Evolutionary conservation across 768 basidiomycete species (phyloP), one percentile per base, ranked within the genome.

Genomic region (Mycena indigotica): DNA sequence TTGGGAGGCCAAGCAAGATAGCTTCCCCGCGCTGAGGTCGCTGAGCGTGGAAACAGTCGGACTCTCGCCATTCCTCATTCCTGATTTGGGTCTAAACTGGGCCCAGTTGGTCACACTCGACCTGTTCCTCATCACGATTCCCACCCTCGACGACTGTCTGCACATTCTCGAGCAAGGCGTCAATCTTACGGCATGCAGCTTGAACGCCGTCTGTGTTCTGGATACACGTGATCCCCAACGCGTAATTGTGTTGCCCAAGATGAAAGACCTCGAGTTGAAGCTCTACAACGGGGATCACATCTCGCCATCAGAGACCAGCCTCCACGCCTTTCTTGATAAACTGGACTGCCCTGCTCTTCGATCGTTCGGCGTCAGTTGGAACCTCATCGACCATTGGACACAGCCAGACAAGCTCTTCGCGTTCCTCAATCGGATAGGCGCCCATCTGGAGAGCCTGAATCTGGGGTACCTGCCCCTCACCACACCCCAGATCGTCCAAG

Each of bases 381-480:
- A 54, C 21, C 40, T 57, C 23, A 16, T 25, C 6, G 52, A 16
- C 16, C 53, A 30, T 24, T 63, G 57, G 58, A 57, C 62, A 13
- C 38, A 52, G 17, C 4, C 39, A 5, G 48, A 50, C 38, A 41
- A 8, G 32, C 52, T 63, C 32, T 23, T 52, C 50, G 28, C 35
- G 23, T 63, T 60, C 45, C 52, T 63, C 5, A 28, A 62, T 26
- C 51, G 56, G 10, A 61, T 70, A 24, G 62, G 69, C 26, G 40
- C 58, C 1, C 68, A 73, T 38, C 68, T 80, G 5, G 61, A 62
- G 19, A 56, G 62, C 16, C 69, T 81, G 46, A 65, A 60, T 28
- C 59, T 81, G 5, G 61, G 69, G 13, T 79, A 78, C 55, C 69
- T 80, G 35, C 79, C 78, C 5, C 38, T 79, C 45, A 66, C 69